Base-by-base conservation (phyloP, 257 asterid species). In the Knoxia roxburghii region DNA sequence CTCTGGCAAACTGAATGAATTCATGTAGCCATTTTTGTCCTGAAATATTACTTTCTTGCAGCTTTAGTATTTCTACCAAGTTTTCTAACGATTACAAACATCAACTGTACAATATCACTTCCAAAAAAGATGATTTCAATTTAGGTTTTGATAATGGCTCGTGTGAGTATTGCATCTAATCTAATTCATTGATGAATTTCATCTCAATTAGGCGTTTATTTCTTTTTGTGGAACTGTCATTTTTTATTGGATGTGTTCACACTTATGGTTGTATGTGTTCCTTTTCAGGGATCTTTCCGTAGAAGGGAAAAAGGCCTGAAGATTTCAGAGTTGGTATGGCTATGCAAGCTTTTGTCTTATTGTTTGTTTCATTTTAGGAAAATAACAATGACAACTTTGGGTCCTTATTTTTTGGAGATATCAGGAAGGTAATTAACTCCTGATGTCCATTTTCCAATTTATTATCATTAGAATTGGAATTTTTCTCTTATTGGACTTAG, bases 1-100 rank as follows among this genome's bases (percentile, higher is more conserved):
- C 79, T 77, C 72, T 65, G 69, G 75, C 29, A 67, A 71, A 65
- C 55, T 63, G 40, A 59, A 66, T 24, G 41, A 67, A 55, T 70
- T 69, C 54, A 58, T 68, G 73, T 62, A 30, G 62, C 67, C 70
- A 56, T 52, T 59, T 53, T 59, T 64, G 45, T 55, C 57, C 30
- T 40, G 62, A 64, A 15, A 45, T 48, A 45, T 73, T 37, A 2
- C 64, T 39, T 49, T 63, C 37, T 18, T 52, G 18, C 33, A 39
- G 2, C n/a, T 67, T 40, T 51, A 43, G 26, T 24, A 20, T 66
- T 50, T 18, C 41, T 55, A 5, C 32, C 46, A 45, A 21, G 7
- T 46, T 30, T 39, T 40, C 40, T 27, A 24, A 33, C 33, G 12
- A 45, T 35, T 41, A 17, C 7, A 4, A 20, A 2, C 32, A 2